Conservation (phyloP, 1,284 basidiomycete species). For the Ganoderma resinaceum region DNA sequence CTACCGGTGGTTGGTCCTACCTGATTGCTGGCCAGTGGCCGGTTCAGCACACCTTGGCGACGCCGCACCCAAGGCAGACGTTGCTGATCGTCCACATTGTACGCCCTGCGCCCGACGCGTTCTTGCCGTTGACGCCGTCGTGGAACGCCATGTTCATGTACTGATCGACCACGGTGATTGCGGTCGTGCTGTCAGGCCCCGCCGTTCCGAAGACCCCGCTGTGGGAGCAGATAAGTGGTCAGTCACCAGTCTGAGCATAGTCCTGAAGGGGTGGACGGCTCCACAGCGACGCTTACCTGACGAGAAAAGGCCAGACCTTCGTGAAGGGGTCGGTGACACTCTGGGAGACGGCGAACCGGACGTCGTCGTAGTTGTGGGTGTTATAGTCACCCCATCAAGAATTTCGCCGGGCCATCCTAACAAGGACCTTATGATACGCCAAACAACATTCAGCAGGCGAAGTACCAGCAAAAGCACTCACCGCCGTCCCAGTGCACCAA, state of each 20-base stretch:
- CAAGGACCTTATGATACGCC: too few species aligned
- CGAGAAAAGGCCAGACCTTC: conserved; percentile 22
- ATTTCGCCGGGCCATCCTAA: too few species aligned
- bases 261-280: too few species aligned
- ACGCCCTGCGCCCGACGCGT: conserved; percentile 10
- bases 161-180: conserved; percentile 17
- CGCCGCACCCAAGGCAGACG: conserved; percentile 6
- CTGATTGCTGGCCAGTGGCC: too few species aligned
- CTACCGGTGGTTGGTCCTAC: too few species aligned
- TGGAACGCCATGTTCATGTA: conserved; percentile 19
- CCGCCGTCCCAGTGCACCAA: background rate
- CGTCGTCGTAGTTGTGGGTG: conserved; percentile 33
- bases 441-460: background rate
- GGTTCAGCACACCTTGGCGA: conserved; percentile 12
- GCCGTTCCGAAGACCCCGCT: conserved; percentile 9
- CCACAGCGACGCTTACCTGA: background rate
- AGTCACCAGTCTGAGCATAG: too few species aligned
- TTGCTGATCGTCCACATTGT: conserved; percentile 10
- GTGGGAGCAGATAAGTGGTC: background rate
- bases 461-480: background rate
- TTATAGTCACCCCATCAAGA: too few species aligned
- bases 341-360: conserved; percentile 34
- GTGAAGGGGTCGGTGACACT: conserved; percentile 34
- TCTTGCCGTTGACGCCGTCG: conserved; percentile 14
- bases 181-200: conserved; percentile 9